Base-by-base conservation (phyloP, 306 rosid genomes). In the Canavalia gladiata region DNA sequence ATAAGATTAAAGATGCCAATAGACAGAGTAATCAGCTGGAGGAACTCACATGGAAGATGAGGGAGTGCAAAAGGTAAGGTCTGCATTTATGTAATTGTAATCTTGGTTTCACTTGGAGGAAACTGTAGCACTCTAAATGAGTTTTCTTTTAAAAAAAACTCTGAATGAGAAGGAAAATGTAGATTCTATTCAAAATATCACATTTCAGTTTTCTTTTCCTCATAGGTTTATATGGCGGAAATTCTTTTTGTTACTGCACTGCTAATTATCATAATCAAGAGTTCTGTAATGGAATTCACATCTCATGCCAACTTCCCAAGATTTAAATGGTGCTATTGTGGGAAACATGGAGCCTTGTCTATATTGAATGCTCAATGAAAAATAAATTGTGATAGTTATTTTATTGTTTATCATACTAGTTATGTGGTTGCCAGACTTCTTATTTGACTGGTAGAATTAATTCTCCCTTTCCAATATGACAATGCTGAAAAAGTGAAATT, bases 41-140 rank as follows among this genome's bases (percentile, higher is more conserved):
- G 77, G 99, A 96, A 59, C 99, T 96, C 82, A 94, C 98, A 0
- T 94, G 82, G 78, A 96, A 92, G 83, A 96, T 96, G 99, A 93
- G 94, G 80, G 99, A 96, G 64, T 92, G 94, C 89, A 96, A 96
- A 87, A 92, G 97, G 99, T 93, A 55, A 71, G 75, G 47, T 10
- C 4, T 41, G 63, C 59, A 30, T 63, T 66, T 68, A 69, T 69
- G 57, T 67, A 56, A 35, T 72, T 76, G 42, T 55, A 42, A 41
- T 33, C 45, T 63, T 77, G 57, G 45, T 67, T n/a, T 72, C 68
- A 51, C 72, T 80, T 65, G 6, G 31, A 68, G 59, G 39, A 52
- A 55, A 58, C 60, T 56, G 66, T 41, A 62, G 33, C 69, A 50
- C 47, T 56, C 56, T 51, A 43, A 75, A 34, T 30, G 60, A 68